These are phyloP conservation scores for Haplographium delicatum DNA, from an alignment of 495 filamentous ascomycete species.

Conservation along the genomic window DNA sequence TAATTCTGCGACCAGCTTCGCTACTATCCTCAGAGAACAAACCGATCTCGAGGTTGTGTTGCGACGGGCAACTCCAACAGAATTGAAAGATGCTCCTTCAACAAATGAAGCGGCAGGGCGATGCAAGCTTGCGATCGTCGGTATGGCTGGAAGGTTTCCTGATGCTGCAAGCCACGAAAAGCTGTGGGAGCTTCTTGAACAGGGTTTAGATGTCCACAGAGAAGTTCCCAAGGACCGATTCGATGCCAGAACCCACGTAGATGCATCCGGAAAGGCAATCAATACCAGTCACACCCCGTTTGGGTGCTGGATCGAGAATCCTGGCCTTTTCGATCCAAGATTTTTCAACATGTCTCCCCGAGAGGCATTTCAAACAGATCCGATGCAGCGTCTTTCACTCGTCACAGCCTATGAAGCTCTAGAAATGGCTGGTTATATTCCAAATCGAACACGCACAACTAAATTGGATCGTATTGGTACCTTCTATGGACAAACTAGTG, in stretches of 20 bases:
- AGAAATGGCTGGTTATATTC: constrained; percentile 77
- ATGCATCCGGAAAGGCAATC: constrained; percentile 30
- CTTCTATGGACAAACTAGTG: constrained; percentile 89
- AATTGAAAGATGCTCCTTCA: constrained; percentile 15
- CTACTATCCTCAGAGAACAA: constrained; percentile 33
- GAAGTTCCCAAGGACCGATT: constrained; percentile 41
- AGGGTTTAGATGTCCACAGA: constrained; percentile 33
- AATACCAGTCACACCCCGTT: constrained; percentile 34
- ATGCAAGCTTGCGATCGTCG: constrained; percentile 37
- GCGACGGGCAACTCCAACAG: constrained; percentile 30
- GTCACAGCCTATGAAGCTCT: constrained; percentile 54
- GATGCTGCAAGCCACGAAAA: constrained; percentile 38
- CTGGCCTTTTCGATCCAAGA: constrained; percentile 51
- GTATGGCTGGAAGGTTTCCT: constrained; percentile 35
- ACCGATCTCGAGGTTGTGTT: constrained; percentile 37
- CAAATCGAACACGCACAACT: constrained; percentile 79
- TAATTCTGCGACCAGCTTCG: constrained; percentile 28
- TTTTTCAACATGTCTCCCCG: constrained; percentile 56
- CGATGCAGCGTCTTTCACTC: constrained; percentile 49
- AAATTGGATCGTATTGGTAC: constrained; percentile 79
- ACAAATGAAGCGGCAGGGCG: constrained; percentile 9
- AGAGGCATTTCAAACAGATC: constrained; percentile 57
- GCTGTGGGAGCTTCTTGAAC: constrained; percentile 41
- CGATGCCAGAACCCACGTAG: constrained; percentile 36
- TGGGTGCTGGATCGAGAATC: constrained; percentile 46